These are phyloP conservation scores for Citeromyces nyonsensis DNA, from an alignment of 805 yeast species.

Conservation along the genomic window DNA sequence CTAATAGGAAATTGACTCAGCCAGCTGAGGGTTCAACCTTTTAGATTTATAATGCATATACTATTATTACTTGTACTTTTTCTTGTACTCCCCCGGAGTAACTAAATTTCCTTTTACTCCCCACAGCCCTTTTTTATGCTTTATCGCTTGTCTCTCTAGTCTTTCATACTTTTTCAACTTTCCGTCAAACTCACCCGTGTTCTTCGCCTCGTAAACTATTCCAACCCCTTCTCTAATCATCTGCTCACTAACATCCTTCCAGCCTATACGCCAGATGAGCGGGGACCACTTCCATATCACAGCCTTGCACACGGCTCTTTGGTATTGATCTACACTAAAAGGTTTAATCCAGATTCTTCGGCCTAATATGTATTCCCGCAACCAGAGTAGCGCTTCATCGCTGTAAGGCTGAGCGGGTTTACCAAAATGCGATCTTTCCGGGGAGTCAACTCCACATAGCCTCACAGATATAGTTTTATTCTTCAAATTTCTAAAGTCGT, in stretches of 20 bases:
- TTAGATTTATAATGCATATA: conserved; percentile 3
- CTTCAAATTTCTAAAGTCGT: conserved; percentile 26
- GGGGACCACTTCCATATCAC: conserved; percentile 35
- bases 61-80: conserved; percentile 13
- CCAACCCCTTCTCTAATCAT: conserved; percentile 79
- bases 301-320: conserved; percentile 73
- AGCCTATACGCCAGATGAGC: conserved; percentile 20
- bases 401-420: conserved; percentile 81
- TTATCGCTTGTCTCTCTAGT: conserved; percentile 48
- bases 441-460: conserved; percentile 91
- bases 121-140: conserved; percentile 56
- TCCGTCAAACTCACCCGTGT: conserved; percentile 78
- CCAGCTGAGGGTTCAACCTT: conserved; percentile 76
- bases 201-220: conserved; percentile 72
- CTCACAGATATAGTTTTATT: conserved; percentile 68
- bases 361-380: conserved; percentile 49
- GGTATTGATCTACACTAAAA: conserved; percentile 74
- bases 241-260: conserved; percentile 70
- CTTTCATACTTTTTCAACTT: conserved; percentile 40
- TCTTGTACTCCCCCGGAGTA: conserved; percentile 76
- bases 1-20: conserved; percentile 76
- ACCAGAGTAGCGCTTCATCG: conserved; percentile 75
- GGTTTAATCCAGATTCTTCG: conserved; percentile 64
- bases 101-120: conserved; percentile 27
- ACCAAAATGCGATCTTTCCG: conserved; percentile 91